These are phyloP conservation scores for Chiua virens DNA, from an alignment of 768 basidiomycete genomes.

Conservation along the genomic window DNA sequence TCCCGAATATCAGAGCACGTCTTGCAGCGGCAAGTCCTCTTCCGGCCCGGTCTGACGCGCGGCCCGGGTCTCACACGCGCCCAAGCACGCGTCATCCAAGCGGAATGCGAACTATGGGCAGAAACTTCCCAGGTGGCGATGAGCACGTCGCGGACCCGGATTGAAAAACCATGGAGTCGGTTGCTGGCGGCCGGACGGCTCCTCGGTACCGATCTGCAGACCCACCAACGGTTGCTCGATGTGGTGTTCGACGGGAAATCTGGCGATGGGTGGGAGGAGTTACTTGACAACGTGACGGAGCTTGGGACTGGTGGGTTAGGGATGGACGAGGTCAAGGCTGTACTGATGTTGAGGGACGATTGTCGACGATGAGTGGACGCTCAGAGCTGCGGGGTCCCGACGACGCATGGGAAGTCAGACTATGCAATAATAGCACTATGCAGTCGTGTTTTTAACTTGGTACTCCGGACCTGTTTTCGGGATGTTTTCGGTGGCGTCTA, in stretches of 20 bases:
- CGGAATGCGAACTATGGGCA: slow-evolving; percentile 82
- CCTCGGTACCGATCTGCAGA: slow-evolving; percentile 50
- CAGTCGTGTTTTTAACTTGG: too few relatives aligned
- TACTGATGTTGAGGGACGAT: slow-evolving; percentile 50
- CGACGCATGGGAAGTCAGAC: background rate
- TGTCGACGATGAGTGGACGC: slow-evolving; percentile 22
- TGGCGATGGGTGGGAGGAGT: slow-evolving; percentile 51
- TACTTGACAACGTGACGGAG: slow-evolving; percentile 42
- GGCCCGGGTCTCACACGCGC: slow-evolving; percentile 23
- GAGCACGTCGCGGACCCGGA: slow-evolving; percentile 42
- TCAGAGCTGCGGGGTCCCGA: background rate
- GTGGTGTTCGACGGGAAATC: slow-evolving; percentile 13
- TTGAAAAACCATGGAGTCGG: slow-evolving; percentile 76
- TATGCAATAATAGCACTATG: too few relatives aligned
- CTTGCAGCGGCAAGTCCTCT: slow-evolving; percentile 77
- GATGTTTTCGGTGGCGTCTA: too few relatives aligned
- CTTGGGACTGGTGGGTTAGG: slow-evolving; percentile 62
- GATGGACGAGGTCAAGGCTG: slow-evolving; percentile 58
- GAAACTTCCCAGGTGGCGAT: slow-evolving; percentile 72
- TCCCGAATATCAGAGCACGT: slow-evolving; percentile 74
- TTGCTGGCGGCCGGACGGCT: slow-evolving; percentile 71
- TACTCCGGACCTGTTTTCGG: too few relatives aligned
- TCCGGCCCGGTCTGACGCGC: slow-evolving; percentile 66
- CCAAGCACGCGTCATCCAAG: slow-evolving; percentile 62
- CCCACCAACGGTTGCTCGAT: slow-evolving; percentile 32